Evolutionary conservation across 495 filamentous ascomycete genomes (phyloP).

Genomic region (Evernia prunastri): DNA sequence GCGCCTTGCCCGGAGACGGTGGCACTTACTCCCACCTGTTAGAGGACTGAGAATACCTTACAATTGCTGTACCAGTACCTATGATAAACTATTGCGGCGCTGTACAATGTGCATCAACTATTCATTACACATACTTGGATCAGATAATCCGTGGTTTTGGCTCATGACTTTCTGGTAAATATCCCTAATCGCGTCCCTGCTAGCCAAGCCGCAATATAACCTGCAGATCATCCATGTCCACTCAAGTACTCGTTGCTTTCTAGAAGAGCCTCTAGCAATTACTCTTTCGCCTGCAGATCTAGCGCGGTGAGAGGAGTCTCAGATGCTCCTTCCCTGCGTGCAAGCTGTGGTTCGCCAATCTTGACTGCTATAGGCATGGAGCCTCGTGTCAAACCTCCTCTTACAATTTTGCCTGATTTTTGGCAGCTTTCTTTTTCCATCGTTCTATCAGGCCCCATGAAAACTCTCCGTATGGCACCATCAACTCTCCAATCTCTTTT

Average conservation of each 20-base stretch:
- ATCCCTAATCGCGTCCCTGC: neutral
- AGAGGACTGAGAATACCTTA: too few species aligned
- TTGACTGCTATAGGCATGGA: conserved; percentile 11
- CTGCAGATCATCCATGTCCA: conserved; percentile 5
- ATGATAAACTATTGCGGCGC: neutral
- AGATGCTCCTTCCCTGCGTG: conserved; percentile 8
- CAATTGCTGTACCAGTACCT: too few species aligned
- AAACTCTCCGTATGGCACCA: conserved; percentile 61
- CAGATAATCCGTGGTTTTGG: neutral
- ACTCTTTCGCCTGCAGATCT: conserved; percentile 13
- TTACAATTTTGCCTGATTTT: conserved; percentile 47
- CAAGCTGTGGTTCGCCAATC: conserved; percentile 16
- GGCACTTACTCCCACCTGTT: too few species aligned
- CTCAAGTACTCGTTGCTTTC: conserved; percentile 4
- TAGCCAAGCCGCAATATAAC: neutral
- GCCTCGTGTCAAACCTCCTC: conserved; percentile 2
- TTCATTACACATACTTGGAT: neutral
- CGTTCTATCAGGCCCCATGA: conserved; percentile 64
- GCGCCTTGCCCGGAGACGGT: neutral
- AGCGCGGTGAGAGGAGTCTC: conserved; percentile 9
- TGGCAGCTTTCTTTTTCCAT: conserved; percentile 35
- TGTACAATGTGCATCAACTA: neutral
- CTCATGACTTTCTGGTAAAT: neutral
- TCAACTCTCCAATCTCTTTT: conserved; percentile 57
- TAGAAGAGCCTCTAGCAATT: conserved; percentile 14